phyloP scores from a whole-genome alignment of 78 protist species.

The Dictyostelium purpureum region DNA sequence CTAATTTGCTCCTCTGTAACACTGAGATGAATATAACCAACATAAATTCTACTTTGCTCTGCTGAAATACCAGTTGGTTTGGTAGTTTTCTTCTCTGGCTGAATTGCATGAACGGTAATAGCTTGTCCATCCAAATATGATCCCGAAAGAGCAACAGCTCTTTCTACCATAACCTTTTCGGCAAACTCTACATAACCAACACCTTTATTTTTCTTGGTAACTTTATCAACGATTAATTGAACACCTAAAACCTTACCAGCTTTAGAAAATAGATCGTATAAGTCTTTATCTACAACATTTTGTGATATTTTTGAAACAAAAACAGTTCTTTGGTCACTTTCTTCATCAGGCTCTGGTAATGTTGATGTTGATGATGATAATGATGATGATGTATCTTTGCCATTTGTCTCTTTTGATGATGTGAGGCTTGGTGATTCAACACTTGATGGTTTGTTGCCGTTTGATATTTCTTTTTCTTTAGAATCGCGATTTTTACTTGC shows the following conservation, averaged over 20 bases:
- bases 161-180: not conserved
- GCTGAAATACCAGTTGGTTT: not conserved
- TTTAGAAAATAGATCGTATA: constrained; percentile 32
- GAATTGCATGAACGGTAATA: constrained; percentile 31
- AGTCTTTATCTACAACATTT: constrained; percentile 10
- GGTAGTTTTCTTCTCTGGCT: constrained; percentile 39
- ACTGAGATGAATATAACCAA: constrained; percentile 25
- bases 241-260: constrained; percentile 60
- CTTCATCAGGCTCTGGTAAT: constrained; percentile 62
- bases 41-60: constrained; percentile 32
- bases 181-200: constrained; percentile 66
- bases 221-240: constrained; percentile 10
- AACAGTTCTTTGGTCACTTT: constrained; percentile 50
- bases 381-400: not conserved
- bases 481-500: not conserved
- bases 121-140: not conserved
- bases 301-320: constrained; percentile 45
- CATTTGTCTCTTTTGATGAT: not conserved
- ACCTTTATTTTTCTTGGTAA: constrained; percentile 48
- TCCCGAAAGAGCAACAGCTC: constrained; percentile 19
- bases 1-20: constrained; percentile 33
- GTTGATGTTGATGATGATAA: not conserved
- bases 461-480: not conserved
- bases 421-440: not conserved
- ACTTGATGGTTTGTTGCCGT: not conserved